Evolutionary conservation across 1,284 basidiomycete species (phyloP).

Genomic region (Chalciporus piperatoides): DNA sequence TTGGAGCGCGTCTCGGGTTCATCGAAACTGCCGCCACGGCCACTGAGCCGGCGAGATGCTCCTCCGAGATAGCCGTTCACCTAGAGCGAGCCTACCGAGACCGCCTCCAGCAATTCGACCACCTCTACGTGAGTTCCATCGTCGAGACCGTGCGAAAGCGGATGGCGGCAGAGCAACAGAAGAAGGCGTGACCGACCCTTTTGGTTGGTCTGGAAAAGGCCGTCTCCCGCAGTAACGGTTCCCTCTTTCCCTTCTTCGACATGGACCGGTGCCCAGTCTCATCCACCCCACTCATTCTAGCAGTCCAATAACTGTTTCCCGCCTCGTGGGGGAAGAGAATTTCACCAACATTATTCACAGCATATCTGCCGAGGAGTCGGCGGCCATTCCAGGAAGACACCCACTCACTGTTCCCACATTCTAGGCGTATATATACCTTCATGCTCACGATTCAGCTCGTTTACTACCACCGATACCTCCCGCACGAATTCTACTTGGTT

Average conservation of each 20-base stretch:
- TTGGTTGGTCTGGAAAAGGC: slow-evolving; percentile 9
- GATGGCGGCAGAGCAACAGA: slow-evolving; percentile 34
- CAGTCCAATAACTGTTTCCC: slow-evolving; percentile 5
- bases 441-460: slow-evolving; percentile 2
- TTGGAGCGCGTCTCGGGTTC: slow-evolving; percentile 31
- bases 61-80: slow-evolving; percentile 27
- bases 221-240: slow-evolving; percentile 7
- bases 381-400: slow-evolving; percentile 3
- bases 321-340: slow-evolving; percentile 1
- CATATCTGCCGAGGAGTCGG: neutral
- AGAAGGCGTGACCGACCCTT: slow-evolving; percentile 25
- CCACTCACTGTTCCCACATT: slow-evolving; percentile 12
- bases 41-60: slow-evolving; percentile 23
- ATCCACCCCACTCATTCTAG: slow-evolving; percentile 19
- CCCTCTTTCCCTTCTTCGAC: slow-evolving; percentile 5
- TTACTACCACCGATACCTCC: slow-evolving; percentile 4
- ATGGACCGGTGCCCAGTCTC: slow-evolving; percentile 5
- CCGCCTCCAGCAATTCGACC: slow-evolving; percentile 34
- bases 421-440: slow-evolving; percentile 8
- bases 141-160: slow-evolving; percentile 33
- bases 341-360: slow-evolving; percentile 3
- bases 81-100: slow-evolving; percentile 29
- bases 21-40: slow-evolving; percentile 24
- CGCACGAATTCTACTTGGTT: slow-evolving; percentile 1
- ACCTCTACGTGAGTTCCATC: slow-evolving; percentile 34